A percentile compares a stretch with the other conserved stretches of the same genome.
These are phyloP conservation scores for Xerocomus brunneocitrinus DNA, from an alignment of 768 basidiomycete genomes.

Conservation along the genomic window DNA sequence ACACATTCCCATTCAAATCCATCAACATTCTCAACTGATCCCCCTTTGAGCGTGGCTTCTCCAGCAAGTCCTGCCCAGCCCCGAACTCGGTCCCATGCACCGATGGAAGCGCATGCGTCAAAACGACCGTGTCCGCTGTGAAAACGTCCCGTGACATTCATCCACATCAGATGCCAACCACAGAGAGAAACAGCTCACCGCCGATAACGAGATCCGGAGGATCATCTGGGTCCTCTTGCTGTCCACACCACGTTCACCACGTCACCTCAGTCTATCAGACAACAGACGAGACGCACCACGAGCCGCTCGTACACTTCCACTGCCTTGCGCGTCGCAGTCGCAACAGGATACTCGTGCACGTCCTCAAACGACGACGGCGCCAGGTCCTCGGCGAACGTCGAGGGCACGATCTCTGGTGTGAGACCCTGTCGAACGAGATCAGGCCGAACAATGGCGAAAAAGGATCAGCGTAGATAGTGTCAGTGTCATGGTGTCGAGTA, in stretches of 20 bases:
- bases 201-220: slow-evolving; percentile 77
- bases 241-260: background rate
- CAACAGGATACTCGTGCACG: slow-evolving; percentile 68
- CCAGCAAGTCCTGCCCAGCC: slow-evolving; percentile 69
- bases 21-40: slow-evolving; percentile 87
- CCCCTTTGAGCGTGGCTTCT: slow-evolving; percentile 76
- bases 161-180: background rate
- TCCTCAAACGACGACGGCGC: slow-evolving; percentile 62
- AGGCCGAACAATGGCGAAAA: background rate
- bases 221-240: slow-evolving; percentile 58
- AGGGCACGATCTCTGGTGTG: slow-evolving; percentile 66
- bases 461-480: background rate
- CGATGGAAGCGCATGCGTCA: slow-evolving; percentile 66
- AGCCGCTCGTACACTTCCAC: slow-evolving; percentile 85
- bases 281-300: slow-evolving; percentile 42
- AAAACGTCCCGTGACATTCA: background rate
- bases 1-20: slow-evolving; percentile 79
- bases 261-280: background rate
- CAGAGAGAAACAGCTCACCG: slow-evolving; percentile 37
- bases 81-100: slow-evolving; percentile 40
- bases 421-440: slow-evolving; percentile 39
- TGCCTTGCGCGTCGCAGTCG: slow-evolving; percentile 75
- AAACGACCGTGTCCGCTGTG: slow-evolving; percentile 92
- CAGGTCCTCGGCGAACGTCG: slow-evolving; percentile 78
- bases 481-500: background rate